These are phyloP conservation scores for Trametes punicea DNA, from an alignment of 768 basidiomycete species.

Conservation along the genomic window DNA sequence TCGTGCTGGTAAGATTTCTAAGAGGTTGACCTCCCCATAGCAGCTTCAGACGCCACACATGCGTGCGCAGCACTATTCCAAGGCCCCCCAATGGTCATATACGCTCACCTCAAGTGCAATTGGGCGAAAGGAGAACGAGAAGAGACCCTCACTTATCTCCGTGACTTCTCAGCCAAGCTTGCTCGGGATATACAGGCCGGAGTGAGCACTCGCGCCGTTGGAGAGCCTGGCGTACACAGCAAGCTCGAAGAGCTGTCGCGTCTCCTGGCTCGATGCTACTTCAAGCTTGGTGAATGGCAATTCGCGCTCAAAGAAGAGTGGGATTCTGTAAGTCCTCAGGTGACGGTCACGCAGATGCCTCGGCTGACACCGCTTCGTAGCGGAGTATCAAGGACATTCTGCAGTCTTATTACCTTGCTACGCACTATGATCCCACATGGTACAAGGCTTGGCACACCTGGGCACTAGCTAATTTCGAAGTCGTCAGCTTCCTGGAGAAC, in stretches of 20 bases:
- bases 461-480: conserved; percentile 96
- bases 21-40: background rate
- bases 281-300: conserved; percentile 97
- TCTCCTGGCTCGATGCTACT: conserved; percentile 95
- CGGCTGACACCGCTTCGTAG: conserved; percentile 34
- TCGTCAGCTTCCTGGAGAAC: conserved; percentile 76
- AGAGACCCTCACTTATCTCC: conserved; percentile 79
- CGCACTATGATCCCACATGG: conserved; percentile 92
- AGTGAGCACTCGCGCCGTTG: conserved; percentile 44
- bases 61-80: conserved; percentile 49
- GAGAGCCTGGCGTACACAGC: conserved; percentile 48
- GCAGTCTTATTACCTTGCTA: conserved; percentile 80
- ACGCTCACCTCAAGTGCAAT: conserved; percentile 92
- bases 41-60: conserved; percentile 42
- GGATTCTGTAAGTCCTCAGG: conserved; percentile 32
- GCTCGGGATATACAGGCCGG: conserved; percentile 55
- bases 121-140: conserved; percentile 85
- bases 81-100: conserved; percentile 96
- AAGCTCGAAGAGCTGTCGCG: conserved; percentile 69
- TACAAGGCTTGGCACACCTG: conserved; percentile 99
- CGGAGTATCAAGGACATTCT: conserved; percentile 80
- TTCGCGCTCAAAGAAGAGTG: conserved; percentile 75
- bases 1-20: background rate
- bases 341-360: background rate
- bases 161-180: conserved; percentile 76